Base-by-base conservation (phyloP, 768 basidiomycete species). In the Rossbeevera mucosa region DNA sequence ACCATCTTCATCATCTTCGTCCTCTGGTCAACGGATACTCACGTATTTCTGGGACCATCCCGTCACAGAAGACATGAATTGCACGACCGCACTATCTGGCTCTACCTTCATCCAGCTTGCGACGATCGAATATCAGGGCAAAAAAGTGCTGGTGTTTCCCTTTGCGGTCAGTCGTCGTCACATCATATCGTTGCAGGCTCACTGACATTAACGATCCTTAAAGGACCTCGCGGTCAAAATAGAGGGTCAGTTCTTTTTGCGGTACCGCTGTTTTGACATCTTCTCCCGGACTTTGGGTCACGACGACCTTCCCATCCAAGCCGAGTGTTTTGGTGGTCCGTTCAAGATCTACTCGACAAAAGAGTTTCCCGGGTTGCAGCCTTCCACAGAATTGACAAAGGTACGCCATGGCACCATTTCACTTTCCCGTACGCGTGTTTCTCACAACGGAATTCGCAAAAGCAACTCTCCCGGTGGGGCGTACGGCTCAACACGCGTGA, bases 321-420 rank as follows among this genome's bases (percentile, higher is more conserved):
- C 84, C n/a, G 83, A 88, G 56, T 75, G 79, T 44, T 83, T 78
- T 53, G 85, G 87, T 4, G 83, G 82, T 0, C 63, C 78, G 8
- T 88, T 88, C 72, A 76, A 74, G 59, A 79, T 88, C 16, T 86
- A 84, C 61, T 83, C 84, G 18, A 86, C 87, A 1, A 82, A 86
- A 55, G 82, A 85, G 67, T 88, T 88, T 64, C 87, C 86, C 1
- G 86, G 87, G 2, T 62, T 88, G 33, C 76, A 73, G 29, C 77
- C 84, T 2, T 86, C 86, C 6, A 88, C 86, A 0, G 80, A 84
- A 25, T 68, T 88, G 50, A 87, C 84, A 22, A 85, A 81, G 76
- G 86, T 59, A 22, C 4, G 13, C n/a, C 6, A 38, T 13, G 2
- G 29, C n/a, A 8, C n/a, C n/a, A n/a, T n/a, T 49, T 9, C 33